Evolutionary conservation across 495 filamentous ascomycete genomes (phyloP).

Genomic region (Filosporella fistucella): DNA sequence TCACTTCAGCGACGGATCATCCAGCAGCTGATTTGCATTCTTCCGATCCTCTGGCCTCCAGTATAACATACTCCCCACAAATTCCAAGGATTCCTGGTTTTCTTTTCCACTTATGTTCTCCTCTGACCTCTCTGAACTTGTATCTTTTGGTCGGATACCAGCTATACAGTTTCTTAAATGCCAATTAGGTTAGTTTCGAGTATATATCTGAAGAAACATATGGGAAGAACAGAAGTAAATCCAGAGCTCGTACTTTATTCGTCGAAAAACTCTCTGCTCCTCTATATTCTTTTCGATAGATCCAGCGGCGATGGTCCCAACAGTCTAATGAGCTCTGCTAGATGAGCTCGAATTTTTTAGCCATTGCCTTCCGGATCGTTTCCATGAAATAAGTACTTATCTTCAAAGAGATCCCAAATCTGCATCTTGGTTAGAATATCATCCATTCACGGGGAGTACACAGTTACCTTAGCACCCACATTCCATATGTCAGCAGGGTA

Average conservation of each 20-base stretch:
- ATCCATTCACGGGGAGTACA: conserved; percentile 13
- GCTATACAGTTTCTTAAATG: conserved; percentile 30
- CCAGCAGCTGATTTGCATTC: conserved; percentile 37
- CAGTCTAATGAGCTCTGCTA: conserved; percentile 40
- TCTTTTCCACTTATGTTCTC: conserved; percentile 29
- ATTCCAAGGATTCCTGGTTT: conserved; percentile 35
- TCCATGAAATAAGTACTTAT: conserved; percentile 38
- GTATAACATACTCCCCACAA: conserved; percentile 42
- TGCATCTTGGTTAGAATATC: conserved; percentile 24
- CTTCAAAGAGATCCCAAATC: conserved; percentile 49
- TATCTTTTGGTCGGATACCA: conserved; percentile 19
- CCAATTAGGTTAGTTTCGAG: conserved; percentile 14
- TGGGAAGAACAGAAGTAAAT: neutral
- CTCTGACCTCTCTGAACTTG: conserved; percentile 32
- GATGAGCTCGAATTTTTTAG: conserved; percentile 39
- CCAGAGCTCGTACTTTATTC: conserved; percentile 6
- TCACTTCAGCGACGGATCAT: conserved; percentile 40
- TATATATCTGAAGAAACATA: neutral
- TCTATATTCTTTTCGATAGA: conserved; percentile 32
- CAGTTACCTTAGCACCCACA: conserved; percentile 34
- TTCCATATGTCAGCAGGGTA: conserved; percentile 42
- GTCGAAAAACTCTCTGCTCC: conserved; percentile 27
- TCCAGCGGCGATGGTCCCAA: conserved; percentile 41
- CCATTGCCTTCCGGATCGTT: conserved; percentile 35
- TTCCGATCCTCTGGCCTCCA: conserved; percentile 42